Percentiles rank a stretch among this genome's conserved stretches.
These are phyloP conservation scores for Paracoccidioides lutzii DNA, from an alignment of 2,329 filamentous ascomycete genomes.

Conservation along the genomic window DNA sequence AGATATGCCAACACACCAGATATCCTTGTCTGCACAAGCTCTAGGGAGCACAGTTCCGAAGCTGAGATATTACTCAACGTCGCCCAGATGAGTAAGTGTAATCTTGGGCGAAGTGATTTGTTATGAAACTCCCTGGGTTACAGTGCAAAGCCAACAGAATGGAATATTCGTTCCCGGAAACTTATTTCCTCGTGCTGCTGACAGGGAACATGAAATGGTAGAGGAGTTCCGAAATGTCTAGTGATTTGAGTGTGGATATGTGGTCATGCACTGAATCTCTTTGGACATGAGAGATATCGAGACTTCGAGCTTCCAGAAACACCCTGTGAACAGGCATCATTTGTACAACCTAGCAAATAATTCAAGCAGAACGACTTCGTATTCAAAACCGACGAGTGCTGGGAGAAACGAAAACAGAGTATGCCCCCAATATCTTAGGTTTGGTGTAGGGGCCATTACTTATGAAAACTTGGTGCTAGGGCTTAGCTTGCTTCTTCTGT, in stretches of 20 bases:
- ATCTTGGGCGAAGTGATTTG: neutral
- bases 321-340: neutral
- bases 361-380: neutral
- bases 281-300: neutral
- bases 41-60: neutral
- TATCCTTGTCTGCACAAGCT: neutral
- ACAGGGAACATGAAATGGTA: neutral
- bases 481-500: neutral
- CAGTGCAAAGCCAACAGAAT: neutral
- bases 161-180: neutral
- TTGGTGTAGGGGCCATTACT: neutral
- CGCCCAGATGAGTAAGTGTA: neutral
- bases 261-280: neutral
- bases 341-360: neutral
- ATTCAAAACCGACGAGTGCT: neutral
- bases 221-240: neutral
- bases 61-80: neutral
- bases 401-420: neutral
- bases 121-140: neutral
- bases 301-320: neutral
- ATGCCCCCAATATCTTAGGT: neutral
- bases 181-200: neutral
- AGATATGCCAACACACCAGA: neutral
- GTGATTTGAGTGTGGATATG: neutral
- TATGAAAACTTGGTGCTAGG: neutral